Evolutionary conservation across 2,329 filamentous ascomycete species (phyloP).

Genomic region (Fusarium graminum): DNA sequence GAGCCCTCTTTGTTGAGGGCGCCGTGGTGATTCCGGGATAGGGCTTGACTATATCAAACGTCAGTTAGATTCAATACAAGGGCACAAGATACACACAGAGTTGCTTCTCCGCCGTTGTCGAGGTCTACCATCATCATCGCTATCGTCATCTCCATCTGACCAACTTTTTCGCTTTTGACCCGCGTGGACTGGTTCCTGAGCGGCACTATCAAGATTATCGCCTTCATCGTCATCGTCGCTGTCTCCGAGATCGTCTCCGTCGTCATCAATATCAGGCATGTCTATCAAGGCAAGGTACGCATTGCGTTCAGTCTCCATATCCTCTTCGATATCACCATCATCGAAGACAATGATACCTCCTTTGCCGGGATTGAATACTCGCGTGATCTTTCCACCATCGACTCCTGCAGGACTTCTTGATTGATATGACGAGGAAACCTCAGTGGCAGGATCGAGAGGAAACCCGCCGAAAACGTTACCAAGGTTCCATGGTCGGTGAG

Average conservation of each 20-base stretch:
- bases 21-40: constrained; percentile 73
- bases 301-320: constrained; percentile 78
- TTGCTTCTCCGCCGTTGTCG: constrained; percentile 88
- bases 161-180: constrained; percentile 84
- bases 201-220: constrained; percentile 49
- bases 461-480: constrained; percentile 90
- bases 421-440: constrained; percentile 61
- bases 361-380: constrained; percentile 79
- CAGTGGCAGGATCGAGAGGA: constrained; percentile 65
- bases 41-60: constrained; percentile 67
- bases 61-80: constrained; percentile 32
- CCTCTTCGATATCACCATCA: constrained; percentile 93
- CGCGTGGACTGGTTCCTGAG: constrained; percentile 57
- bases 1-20: constrained; percentile 71
- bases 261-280: constrained; percentile 90
- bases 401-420: constrained; percentile 74
- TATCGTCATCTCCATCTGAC: constrained; percentile 78
- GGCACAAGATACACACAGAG: constrained; percentile 69
- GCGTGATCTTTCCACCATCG: constrained; percentile 77
- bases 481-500: constrained; percentile 93
- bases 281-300: constrained; percentile 88
- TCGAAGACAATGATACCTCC: constrained; percentile 96
- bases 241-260: constrained; percentile 72
- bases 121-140: constrained; percentile 81
- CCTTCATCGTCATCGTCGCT: constrained; percentile 66